A percentile compares a stretch with the other conserved stretches of the same genome.
phyloP scores from a whole-genome alignment of 2,329 filamentous ascomycete species.

The Colletotrichum tabaci region DNA sequence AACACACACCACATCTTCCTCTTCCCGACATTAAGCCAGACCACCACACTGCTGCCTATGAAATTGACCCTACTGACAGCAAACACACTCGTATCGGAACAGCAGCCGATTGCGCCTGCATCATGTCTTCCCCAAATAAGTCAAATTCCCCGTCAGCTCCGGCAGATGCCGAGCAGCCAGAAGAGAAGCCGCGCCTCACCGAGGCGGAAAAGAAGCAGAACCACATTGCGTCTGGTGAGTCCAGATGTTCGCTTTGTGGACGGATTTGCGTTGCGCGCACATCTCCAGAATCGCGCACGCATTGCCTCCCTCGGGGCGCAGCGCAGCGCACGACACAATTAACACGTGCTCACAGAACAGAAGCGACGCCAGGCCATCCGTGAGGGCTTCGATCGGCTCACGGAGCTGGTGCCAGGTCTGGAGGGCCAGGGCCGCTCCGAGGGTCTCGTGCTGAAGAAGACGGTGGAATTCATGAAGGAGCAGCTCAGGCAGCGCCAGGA shows the following conservation, averaged over 20 bases:
- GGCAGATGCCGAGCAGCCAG: conserved; percentile 45
- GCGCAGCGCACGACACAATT: conserved; percentile 41
- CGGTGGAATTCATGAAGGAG: conserved; percentile 75
- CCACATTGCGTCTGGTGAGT: conserved; percentile 67
- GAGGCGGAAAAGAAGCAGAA: conserved; percentile 71
- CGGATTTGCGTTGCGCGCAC: background rate
- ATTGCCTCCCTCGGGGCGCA: conserved; percentile 24
- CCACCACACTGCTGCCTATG: background rate
- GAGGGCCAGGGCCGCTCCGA: conserved; percentile 89
- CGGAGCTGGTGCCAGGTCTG: conserved; percentile 84
- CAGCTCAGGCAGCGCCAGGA: conserved; percentile 71
- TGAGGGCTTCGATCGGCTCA: conserved; percentile 86
- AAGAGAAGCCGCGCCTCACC: conserved; percentile 67
- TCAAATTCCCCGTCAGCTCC: conserved; percentile 38
- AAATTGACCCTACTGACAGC: background rate
- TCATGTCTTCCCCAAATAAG: conserved; percentile 43
- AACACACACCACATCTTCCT: conserved; percentile 22
- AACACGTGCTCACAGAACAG: conserved; percentile 55
- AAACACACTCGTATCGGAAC: background rate
- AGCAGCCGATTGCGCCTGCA: background rate
- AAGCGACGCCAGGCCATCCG: conserved; percentile 76
- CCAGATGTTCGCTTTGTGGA: background rate
- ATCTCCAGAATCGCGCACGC: background rate
- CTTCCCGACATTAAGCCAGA: background rate
- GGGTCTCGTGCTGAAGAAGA: conserved; percentile 83